Conservation (phyloP, 768 basidiomycete genomes). For the Leccinum variicolor region DNA sequence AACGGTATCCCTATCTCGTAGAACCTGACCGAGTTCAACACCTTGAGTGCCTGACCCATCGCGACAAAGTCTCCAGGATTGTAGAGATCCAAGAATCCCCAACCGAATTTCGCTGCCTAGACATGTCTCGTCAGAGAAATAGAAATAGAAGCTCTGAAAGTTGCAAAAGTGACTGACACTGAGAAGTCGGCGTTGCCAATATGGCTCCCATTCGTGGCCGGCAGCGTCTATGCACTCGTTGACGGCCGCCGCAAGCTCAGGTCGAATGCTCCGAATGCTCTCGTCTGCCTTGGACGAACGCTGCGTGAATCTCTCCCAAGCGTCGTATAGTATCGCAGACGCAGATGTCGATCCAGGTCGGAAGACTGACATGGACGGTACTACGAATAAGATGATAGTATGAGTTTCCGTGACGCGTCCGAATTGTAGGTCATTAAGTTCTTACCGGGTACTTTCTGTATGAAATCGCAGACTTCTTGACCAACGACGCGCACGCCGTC, state of each 20-base stretch:
- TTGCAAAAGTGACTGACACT: slow-evolving; percentile 50
- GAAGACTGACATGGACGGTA: slow-evolving; percentile 78
- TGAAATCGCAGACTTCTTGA: slow-evolving; percentile 76
- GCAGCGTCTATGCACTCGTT: slow-evolving; percentile 94
- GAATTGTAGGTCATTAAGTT: neutral
- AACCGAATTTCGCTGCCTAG: slow-evolving; percentile 95
- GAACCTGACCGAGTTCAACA: slow-evolving; percentile 88
- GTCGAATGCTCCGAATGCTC: slow-evolving; percentile 81
- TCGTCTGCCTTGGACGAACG: slow-evolving; percentile 93
- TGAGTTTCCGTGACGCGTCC: neutral
- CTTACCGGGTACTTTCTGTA: slow-evolving; percentile 92
- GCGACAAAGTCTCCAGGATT: slow-evolving; percentile 90
- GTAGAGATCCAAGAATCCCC: slow-evolving; percentile 89
- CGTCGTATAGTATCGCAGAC: slow-evolving; percentile 88
- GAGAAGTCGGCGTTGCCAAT: slow-evolving; percentile 85
- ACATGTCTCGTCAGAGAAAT: neutral
- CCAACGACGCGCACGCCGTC: slow-evolving; percentile 88
- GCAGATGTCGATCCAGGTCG: slow-evolving; percentile 90
- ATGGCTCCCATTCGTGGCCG: slow-evolving; percentile 84
- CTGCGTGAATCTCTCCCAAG: slow-evolving; percentile 81
- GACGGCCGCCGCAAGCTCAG: slow-evolving; percentile 82
- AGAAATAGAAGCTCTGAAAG: neutral
- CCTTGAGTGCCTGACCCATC: slow-evolving; percentile 91
- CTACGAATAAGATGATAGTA: slow-evolving; percentile 33
- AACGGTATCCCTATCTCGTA: slow-evolving; percentile 93